Evolutionary conservation across 495 filamentous ascomycete species (phyloP).

Genomic region (Penicillium cosmopolitanum): DNA sequence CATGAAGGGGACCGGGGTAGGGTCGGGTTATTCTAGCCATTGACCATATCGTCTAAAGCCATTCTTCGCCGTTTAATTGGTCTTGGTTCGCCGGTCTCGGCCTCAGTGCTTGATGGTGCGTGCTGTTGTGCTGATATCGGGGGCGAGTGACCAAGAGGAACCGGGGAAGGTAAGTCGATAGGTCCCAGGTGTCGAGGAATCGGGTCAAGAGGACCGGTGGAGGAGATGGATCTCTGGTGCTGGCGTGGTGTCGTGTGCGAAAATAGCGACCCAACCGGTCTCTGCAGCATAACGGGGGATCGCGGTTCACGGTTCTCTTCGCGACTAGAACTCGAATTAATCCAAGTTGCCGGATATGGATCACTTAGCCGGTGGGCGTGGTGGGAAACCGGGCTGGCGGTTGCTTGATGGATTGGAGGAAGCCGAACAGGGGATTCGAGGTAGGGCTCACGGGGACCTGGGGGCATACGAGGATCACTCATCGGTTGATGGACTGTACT

Average conservation of each 20-base stretch:
- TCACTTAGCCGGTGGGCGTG: conserved; percentile 46
- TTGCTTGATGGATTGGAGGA: conserved; percentile 46
- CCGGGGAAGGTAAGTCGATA: conserved; percentile 25
- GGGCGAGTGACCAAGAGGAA: conserved; percentile 23
- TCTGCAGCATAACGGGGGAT: conserved; percentile 20
- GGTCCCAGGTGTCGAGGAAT: conserved; percentile 32
- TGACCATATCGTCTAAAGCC: conserved; percentile 56
- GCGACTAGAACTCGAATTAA: conserved; percentile 21
- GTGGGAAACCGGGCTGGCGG: conserved; percentile 29
- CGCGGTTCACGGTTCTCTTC: conserved; percentile 34
- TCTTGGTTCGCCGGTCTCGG: conserved; percentile 48
- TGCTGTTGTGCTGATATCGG: conserved; percentile 20
- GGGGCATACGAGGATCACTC: conserved; percentile 30
- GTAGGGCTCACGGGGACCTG: conserved; percentile 39
- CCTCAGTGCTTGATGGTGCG: conserved; percentile 25
- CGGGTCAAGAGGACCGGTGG: conserved; percentile 28
- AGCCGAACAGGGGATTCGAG: conserved; percentile 45
- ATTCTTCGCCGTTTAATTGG: conserved; percentile 72
- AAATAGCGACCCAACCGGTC: conserved; percentile 36
- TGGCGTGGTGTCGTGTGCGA: conserved; percentile 23
- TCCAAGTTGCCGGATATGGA: conserved; percentile 41
- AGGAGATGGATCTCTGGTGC: conserved; percentile 30
- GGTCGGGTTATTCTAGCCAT: conserved; percentile 30
- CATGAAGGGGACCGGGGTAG: conserved; percentile 7
- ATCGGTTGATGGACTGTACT: conserved; percentile 32